These are phyloP conservation scores for Alternaria viburni DNA, from an alignment of 2,329 filamentous ascomycete species.

Conservation along the genomic window DNA sequence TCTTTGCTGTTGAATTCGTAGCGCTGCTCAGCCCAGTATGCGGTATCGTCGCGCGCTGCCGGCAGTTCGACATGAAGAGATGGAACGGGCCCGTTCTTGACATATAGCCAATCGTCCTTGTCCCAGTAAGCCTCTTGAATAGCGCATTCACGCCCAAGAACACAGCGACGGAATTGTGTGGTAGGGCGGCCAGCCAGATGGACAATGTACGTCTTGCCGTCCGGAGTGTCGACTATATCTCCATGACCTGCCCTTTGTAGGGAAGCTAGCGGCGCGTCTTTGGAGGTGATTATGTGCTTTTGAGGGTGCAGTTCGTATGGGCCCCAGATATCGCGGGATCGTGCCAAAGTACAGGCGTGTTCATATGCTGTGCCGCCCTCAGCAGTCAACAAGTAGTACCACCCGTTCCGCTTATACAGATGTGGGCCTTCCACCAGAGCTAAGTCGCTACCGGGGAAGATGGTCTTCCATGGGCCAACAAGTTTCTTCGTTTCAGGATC, in stretches of 20 bases:
- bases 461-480: slow-evolving; percentile 61
- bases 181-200: slow-evolving; percentile 45
- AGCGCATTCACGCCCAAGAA: slow-evolving; percentile 44
- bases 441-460: slow-evolving; percentile 62
- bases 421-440: slow-evolving; percentile 49
- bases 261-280: slow-evolving; percentile 40
- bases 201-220: slow-evolving; percentile 44
- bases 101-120: slow-evolving; percentile 68
- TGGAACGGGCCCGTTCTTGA: slow-evolving; percentile 60
- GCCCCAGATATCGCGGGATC: slow-evolving; percentile 49
- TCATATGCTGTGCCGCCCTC: slow-evolving; percentile 51
- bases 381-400: slow-evolving; percentile 46
- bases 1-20: slow-evolving; percentile 56
- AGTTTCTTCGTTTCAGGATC: slow-evolving; percentile 58
- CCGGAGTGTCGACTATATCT: slow-evolving; percentile 44
- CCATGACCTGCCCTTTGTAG: slow-evolving; percentile 47
- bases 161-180: slow-evolving; percentile 41
- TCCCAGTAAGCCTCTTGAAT: slow-evolving; percentile 67
- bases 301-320: slow-evolving; percentile 50
- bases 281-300: slow-evolving; percentile 53
- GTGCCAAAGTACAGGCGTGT: slow-evolving; percentile 49
- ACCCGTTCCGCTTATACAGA: slow-evolving; percentile 45
- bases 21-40: slow-evolving; percentile 52
- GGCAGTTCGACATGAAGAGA: slow-evolving; percentile 51
- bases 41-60: slow-evolving; percentile 33